Evolutionary conservation across 2,329 filamentous ascomycete genomes (phyloP).

Genomic region (Pyrenochaeta sp.): DNA sequence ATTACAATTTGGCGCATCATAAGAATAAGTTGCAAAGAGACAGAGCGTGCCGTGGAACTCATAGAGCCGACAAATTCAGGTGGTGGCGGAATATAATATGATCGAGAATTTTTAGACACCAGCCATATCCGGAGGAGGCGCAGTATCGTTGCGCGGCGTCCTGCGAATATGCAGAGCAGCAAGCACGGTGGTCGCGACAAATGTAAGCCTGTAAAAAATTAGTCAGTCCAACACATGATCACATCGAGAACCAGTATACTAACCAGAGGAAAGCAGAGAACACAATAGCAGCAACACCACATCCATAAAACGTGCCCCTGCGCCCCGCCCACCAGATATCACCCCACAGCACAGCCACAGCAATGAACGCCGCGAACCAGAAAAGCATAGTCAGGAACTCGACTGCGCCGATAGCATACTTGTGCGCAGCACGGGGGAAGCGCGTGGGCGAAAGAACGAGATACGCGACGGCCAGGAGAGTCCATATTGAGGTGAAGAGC

Average conservation of each 20-base stretch:
- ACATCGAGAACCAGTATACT: background rate
- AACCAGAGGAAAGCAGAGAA: conserved; percentile 74
- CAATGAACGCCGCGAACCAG: conserved; percentile 89
- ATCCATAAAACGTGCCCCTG: conserved; percentile 60
- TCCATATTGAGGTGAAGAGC: conserved; percentile 82
- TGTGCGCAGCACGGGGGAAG: conserved; percentile 68
- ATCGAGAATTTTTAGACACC: conserved; percentile 39
- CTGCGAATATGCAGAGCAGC: conserved; percentile 58
- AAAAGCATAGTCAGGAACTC: conserved; percentile 82
- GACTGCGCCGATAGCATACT: conserved; percentile 71
- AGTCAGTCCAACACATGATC: conserved; percentile 6
- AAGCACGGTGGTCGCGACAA: conserved; percentile 60
- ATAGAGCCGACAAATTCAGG: conserved; percentile 7
- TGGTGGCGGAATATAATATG: conserved; percentile 2
- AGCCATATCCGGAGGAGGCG: conserved; percentile 49
- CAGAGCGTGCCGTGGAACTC: background rate
- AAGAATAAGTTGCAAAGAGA: background rate
- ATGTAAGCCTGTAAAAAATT: conserved; percentile 56
- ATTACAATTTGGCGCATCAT: conserved; percentile 4
- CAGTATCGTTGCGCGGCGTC: conserved; percentile 44
- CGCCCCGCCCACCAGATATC: conserved; percentile 60
- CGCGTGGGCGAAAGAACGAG: conserved; percentile 73
- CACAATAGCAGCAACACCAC: conserved; percentile 69
- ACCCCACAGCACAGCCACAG: conserved; percentile 72
- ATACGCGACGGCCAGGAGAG: conserved; percentile 73